Evolutionary conservation across 2,329 filamentous ascomycete species (phyloP), one percentile per base, ranked within the genome.

Genomic region (Penicillium olsonii): DNA sequence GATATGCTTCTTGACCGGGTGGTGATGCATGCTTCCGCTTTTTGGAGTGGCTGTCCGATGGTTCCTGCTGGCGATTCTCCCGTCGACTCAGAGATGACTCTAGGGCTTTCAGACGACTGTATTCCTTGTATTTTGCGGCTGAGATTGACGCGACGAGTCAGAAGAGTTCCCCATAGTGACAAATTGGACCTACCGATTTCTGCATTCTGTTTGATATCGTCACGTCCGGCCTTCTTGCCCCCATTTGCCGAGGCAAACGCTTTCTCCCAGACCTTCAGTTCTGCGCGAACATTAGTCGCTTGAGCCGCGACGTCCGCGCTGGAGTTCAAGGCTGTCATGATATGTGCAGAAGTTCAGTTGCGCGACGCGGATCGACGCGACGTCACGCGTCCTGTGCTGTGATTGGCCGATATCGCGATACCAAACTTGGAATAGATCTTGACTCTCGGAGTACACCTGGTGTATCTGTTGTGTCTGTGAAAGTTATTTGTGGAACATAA

Each of bases 101-200:
- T 26, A 66, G 62, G 14, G 68, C 61, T 46, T 75, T 73, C 5
- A 78, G 52, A 34, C 68, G 68, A 24, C 68, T 66, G 59, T 78
- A 78, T 38, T 71, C 63, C 48, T 77, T 78, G 63, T 78, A 78
- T 66, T 78, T 78, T 5, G 67, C 65, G 20, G 74, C 75, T 76
- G 38, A 7, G 38, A 3, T 8, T 14, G n/a, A n/a, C 15, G 24
- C 5, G 2, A 9, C 9, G 2, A 15, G 17, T 19, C 2, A 50
- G 42, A 40, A 9, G 10, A 18, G 9, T 35, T 9, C 15, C 33
- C n/a, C 14, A n/a, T 31, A n/a, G 12, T 6, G 7, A 5, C 7
- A 15, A 6, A 35, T n/a, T 46, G 9, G n/a, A 52, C 56, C 14
- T 64, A 77, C 74, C 73, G 26, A 78, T 77, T 9, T 64, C 65